Conservation (phyloP, 163 green algal genomes). For the Trebouxia gelatinosa region DNA sequence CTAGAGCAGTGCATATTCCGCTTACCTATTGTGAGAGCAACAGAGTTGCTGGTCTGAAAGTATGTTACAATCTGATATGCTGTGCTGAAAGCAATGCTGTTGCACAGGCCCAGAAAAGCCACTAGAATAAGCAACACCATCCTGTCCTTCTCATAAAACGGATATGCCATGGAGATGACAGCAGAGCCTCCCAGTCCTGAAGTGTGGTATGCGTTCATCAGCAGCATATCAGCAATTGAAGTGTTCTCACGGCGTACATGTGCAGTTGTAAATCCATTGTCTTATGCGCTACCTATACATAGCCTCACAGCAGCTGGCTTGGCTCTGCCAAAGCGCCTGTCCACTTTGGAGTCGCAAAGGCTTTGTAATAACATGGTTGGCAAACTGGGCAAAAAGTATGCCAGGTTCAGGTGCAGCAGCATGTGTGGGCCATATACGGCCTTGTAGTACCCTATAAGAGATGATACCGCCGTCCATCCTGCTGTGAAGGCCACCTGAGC, state of each 20-base stretch:
- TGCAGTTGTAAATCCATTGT: neutral
- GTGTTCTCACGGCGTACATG: too few relatives aligned
- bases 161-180: slow-evolving; percentile 48
- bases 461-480: slow-evolving; percentile 69
- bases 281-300: slow-evolving; percentile 11
- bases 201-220: too few relatives aligned
- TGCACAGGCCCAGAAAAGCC: slow-evolving; percentile 61
- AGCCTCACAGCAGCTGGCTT: slow-evolving; percentile 22
- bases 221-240: too few relatives aligned
- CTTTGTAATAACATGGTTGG: slow-evolving; percentile 40
- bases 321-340: slow-evolving; percentile 29
- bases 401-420: slow-evolving; percentile 76
- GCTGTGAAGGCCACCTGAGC: slow-evolving; percentile 35
- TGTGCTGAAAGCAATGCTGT: slow-evolving; percentile 68
- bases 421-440: slow-evolving; percentile 57
- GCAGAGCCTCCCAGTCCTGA: slow-evolving; percentile 55
- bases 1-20: neutral
- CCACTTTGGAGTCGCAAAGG: slow-evolving; percentile 3
- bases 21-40: slow-evolving; percentile 37
- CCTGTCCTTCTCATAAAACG: slow-evolving; percentile 43
- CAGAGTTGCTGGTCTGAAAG: slow-evolving; percentile 41
- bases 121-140: slow-evolving; percentile 50
- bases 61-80: slow-evolving; percentile 73
- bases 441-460: slow-evolving; percentile 65
- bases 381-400: slow-evolving; percentile 75